Conservation (phyloP, 2,329 filamentous ascomycete genomes). For the Aspergillus costaricaensis region DNA sequence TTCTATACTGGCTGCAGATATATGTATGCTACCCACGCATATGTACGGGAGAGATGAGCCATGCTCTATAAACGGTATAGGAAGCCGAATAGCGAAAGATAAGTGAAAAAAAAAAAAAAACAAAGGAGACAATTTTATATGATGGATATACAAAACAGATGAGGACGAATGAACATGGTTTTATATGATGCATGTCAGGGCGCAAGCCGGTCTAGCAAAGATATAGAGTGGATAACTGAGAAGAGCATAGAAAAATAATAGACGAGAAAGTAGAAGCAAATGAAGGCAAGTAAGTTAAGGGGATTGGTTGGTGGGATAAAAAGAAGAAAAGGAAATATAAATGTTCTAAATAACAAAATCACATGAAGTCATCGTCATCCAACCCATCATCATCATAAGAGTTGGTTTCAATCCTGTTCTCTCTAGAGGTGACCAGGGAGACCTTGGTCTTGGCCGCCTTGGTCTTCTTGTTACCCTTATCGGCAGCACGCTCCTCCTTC, state of each 20-base stretch:
- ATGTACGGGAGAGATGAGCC: neutral
- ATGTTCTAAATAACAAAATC: constrained; percentile 26
- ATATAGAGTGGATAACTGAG: neutral
- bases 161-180: neutral
- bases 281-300: neutral
- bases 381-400: constrained; percentile 85
- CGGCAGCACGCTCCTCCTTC: constrained; percentile 93
- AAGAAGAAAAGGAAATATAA: neutral
- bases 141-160: constrained; percentile 10
- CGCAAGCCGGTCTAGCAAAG: constrained; percentile 1
- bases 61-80: neutral
- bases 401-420: constrained; percentile 66
- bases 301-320: constrained; percentile 7
- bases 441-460: constrained; percentile 97
- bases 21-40: neutral
- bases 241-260: neutral
- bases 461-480: constrained; percentile 93
- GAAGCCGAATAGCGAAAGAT: neutral
- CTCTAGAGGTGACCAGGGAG: constrained; percentile 67
- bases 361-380: constrained; percentile 60
- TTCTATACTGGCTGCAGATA: neutral
- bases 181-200: neutral
- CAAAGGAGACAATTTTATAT: neutral
- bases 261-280: neutral
- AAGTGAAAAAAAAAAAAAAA: neutral